A percentile compares a stretch with the other conserved stretches of the same genome.
Evolutionary conservation across 2,329 filamentous ascomycete species (phyloP).

Genomic region (Aspergillus novofumigatus): DNA sequence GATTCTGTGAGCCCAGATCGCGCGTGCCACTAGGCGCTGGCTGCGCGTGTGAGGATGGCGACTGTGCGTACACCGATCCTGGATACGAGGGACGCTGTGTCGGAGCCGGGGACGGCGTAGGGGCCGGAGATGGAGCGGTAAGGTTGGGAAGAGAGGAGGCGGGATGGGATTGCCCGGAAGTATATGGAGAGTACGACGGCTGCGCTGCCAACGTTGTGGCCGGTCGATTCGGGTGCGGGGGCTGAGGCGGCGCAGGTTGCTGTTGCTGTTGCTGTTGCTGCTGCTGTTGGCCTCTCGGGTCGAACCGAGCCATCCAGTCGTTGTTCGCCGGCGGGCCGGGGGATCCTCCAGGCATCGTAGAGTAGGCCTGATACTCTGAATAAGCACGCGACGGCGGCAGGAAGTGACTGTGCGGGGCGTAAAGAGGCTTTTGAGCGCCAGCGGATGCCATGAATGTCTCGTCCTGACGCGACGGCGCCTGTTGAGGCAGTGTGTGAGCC

Average conservation of each 20-base stretch:
- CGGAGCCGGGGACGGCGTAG: conserved; percentile 28
- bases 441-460: conserved; percentile 16
- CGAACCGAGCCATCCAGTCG: conserved; percentile 42
- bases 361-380: conserved; percentile 31
- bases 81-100: conserved; percentile 30
- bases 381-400: conserved; percentile 28
- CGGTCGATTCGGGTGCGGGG: conserved; percentile 17
- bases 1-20: conserved; percentile 25
- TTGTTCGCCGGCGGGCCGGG: conserved; percentile 25
- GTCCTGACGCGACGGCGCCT: conserved; percentile 21
- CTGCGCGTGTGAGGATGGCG: conserved; percentile 22
- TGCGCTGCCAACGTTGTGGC: conserved; percentile 21
- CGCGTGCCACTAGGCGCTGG: conserved; percentile 23
- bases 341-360: conserved; percentile 21
- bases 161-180: conserved; percentile 21
- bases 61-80: conserved; percentile 25
- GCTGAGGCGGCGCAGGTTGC: conserved; percentile 17
- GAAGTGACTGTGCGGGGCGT: conserved; percentile 25
- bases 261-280: conserved; percentile 20
- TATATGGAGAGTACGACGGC: conserved; percentile 28
- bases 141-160: conserved; percentile 21
- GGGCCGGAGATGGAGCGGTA: conserved; percentile 31
- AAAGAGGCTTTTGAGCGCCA: conserved; percentile 23
- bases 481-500: conserved; percentile 19
- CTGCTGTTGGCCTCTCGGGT: conserved; percentile 35